phyloP scores from a whole-genome alignment of 2,329 filamentous ascomycete species.

The Pseudogymnoascus verrucosus region DNA sequence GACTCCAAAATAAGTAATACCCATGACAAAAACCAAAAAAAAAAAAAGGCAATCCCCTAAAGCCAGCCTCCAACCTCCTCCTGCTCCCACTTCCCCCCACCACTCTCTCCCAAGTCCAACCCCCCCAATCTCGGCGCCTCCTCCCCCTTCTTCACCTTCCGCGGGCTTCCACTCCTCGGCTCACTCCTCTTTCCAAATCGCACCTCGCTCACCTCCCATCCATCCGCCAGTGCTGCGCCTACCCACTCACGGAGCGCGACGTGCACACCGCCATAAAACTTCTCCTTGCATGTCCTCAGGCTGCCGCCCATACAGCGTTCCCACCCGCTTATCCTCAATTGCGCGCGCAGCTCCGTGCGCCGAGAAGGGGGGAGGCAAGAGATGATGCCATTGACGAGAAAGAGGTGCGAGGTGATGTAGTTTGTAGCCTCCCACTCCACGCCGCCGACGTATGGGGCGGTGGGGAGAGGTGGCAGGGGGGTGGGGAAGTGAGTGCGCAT shows the following conservation, averaged over 20 bases:
- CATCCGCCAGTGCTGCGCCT: slow-evolving; percentile 75
- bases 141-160: slow-evolving; percentile 38
- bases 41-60: not conserved
- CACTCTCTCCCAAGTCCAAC: slow-evolving; percentile 43
- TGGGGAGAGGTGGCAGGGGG: slow-evolving; percentile 81
- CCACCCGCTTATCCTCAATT: slow-evolving; percentile 77
- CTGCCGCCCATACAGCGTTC: slow-evolving; percentile 83
- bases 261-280: slow-evolving; percentile 90
- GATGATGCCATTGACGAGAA: slow-evolving; percentile 84
- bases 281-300: slow-evolving; percentile 89
- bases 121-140: slow-evolving; percentile 56
- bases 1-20: not conserved
- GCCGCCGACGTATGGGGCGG: slow-evolving; percentile 90
- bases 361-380: slow-evolving; percentile 64
- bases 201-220: slow-evolving; percentile 77
- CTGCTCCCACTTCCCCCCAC: slow-evolving; percentile 10
- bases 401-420: slow-evolving; percentile 85
- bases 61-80: slow-evolving; percentile 11
- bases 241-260: slow-evolving; percentile 87
- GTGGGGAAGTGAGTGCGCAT: slow-evolving; percentile 71
- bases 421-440: slow-evolving; percentile 99
- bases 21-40: not conserved
- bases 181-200: slow-evolving; percentile 57
- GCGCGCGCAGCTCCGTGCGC: slow-evolving; percentile 69
- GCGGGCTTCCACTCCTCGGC: slow-evolving; percentile 39